Base-by-base conservation (phyloP, 306 rosid genomes). In the Cyclanthera cordifolia region DNA sequence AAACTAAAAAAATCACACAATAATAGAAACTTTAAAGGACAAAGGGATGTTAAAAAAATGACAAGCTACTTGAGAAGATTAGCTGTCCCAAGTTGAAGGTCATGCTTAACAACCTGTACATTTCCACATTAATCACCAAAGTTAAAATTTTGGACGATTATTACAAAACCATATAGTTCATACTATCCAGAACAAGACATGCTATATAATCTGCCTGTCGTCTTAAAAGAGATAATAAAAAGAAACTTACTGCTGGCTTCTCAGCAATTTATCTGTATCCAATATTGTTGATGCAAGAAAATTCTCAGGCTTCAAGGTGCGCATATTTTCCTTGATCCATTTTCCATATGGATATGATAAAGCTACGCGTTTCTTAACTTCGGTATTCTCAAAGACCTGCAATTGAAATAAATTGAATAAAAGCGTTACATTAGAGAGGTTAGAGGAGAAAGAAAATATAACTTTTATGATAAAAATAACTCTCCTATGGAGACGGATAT, bases 331-430 rank as follows among this genome's bases (percentile, higher is more conserved):
- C 85, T 82, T 76, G 74, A 93, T 73, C 99, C 96, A 93, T 60
- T 86, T 79, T 80, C 96, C 99, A 79, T 89, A 93, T 8, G 96
- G 95, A 68, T 84, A 79, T 80, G 93, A 82, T 66, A 82, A 77
- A 66, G 99, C 96, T 68, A 93, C 99, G 54, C 87, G 85, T 75
- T 83, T 93, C 82, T 93, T 93, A 72, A 93, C 96, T 84, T 93
- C 99, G 4, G 89, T 86, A 83, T 93, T 93, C 87, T 93, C 99
- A 72, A 82, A 90, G 59, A 93, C 99, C 99, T 93, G 81, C 70
- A 82, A 70, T 73, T 23, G 52, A 78, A 74, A 76, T 74, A 54
- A 67, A 47, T 57, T 57, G 23, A 57, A 15, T 57, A 57, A 16
- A 28, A 15, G 64, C 1, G 2, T 28, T 57, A 57, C 21, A 14